phyloP scores from a whole-genome alignment of 2,329 filamentous ascomycete species.

The Cytospora piceicola region DNA sequence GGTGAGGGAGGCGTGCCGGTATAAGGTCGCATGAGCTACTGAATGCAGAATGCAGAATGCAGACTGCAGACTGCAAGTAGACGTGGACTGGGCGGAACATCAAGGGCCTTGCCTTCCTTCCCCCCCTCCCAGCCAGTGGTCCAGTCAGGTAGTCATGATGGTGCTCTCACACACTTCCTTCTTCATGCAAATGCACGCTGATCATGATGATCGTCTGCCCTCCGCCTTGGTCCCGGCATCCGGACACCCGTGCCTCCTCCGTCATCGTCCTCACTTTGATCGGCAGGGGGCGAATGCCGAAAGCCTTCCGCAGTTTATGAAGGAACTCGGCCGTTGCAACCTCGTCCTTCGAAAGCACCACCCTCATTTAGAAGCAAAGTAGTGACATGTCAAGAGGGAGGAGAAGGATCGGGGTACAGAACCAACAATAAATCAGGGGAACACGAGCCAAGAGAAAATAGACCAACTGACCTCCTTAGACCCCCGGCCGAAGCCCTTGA shows the following conservation, averaged over 20 bases:
- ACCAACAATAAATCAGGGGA: not conserved
- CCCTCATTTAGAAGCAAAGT: not conserved
- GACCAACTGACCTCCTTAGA: constrained; percentile 75
- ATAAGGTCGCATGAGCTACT: constrained; percentile 12
- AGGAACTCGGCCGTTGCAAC: not conserved
- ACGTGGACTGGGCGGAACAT: not conserved
- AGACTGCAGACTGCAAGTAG: constrained; percentile 7
- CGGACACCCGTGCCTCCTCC: not conserved
- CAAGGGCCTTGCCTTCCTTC: not conserved
- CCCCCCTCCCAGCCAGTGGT: not conserved
- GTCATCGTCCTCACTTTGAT: constrained; percentile 14
- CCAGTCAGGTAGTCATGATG: not conserved
- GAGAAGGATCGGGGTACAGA: not conserved
- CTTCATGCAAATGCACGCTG: constrained; percentile 18
- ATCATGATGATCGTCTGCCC: constrained; percentile 15
- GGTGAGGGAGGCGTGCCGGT: constrained; percentile 17
- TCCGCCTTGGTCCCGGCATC: constrained; percentile 8
- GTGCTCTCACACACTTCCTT: not conserved
- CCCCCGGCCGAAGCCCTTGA: constrained; percentile 90
- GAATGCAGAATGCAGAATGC: constrained; percentile 10
- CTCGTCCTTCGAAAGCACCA: constrained; percentile 5
- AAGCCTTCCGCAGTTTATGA: not conserved
- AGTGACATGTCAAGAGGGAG: constrained; percentile 3
- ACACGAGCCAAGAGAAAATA: constrained; percentile 5
- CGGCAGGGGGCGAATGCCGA: constrained; percentile 24